These are phyloP conservation scores for Volvariella surrecta DNA, from an alignment of 1,284 basidiomycete genomes.

Conservation along the genomic window DNA sequence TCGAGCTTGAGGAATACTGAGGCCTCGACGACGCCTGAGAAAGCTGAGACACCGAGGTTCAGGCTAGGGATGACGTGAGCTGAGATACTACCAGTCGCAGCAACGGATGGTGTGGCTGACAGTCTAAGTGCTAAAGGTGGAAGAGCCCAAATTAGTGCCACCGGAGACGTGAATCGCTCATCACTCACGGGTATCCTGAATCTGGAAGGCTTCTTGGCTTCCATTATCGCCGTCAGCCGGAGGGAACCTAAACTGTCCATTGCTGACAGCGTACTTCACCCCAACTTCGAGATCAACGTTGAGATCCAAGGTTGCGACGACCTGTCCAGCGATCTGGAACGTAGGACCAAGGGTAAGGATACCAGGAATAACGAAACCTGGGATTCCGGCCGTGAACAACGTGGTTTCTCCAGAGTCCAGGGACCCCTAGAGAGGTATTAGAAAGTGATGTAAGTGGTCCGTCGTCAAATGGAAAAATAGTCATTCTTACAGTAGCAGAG, in stretches of 20 bases:
- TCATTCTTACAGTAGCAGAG: slow-evolving; percentile 21
- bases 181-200: slow-evolving; percentile 31
- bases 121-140: slow-evolving; percentile 28
- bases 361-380: slow-evolving; percentile 22
- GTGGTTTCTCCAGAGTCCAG: slow-evolving; percentile 21
- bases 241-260: slow-evolving; percentile 24
- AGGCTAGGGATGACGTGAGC: slow-evolving; percentile 43
- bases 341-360: slow-evolving; percentile 31
- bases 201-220: slow-evolving; percentile 15
- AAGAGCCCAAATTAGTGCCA: neutral
- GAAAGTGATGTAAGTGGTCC: neutral
- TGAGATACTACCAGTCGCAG: slow-evolving; percentile 29
- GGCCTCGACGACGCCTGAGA: slow-evolving; percentile 26
- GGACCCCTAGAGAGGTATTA: slow-evolving; percentile 17
- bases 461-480: slow-evolving; percentile 2
- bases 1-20: slow-evolving; percentile 38
- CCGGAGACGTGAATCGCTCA: slow-evolving; percentile 1
- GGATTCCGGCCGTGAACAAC: slow-evolving; percentile 21
- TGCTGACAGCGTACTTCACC: slow-evolving; percentile 26
- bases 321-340: slow-evolving; percentile 27
- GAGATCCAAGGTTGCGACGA: slow-evolving; percentile 25
- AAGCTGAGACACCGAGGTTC: slow-evolving; percentile 32
- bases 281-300: slow-evolving; percentile 29
- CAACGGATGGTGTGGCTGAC: slow-evolving; percentile 28
- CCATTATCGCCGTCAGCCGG: neutral